Evolutionary conservation across 176 grass and related monocot species (phyloP).

Genomic region (Oryza longistaminata): DNA sequence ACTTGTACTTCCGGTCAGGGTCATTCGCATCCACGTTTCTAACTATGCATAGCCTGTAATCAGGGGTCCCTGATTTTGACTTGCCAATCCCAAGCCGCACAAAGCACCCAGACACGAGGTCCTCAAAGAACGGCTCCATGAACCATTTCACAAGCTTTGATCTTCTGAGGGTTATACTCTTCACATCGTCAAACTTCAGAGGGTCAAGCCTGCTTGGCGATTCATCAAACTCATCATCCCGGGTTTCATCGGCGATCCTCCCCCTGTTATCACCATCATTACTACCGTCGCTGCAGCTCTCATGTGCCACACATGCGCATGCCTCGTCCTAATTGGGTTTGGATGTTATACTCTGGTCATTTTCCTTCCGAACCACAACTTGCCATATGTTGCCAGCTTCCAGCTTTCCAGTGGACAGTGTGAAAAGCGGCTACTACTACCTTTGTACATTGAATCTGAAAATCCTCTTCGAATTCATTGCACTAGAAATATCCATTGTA

Average conservation of each 20-base stretch:
- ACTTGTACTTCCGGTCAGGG: constrained; percentile 66
- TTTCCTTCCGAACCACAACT: too few relatives aligned
- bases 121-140: constrained; percentile 99
- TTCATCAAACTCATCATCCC: constrained; percentile 80
- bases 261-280: constrained; percentile 54
- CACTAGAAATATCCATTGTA: too few relatives aligned
- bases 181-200: constrained; percentile 81
- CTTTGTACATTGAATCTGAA: too few relatives aligned
- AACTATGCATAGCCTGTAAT: constrained; percentile 87
- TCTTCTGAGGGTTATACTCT: constrained; percentile 76
- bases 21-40: constrained; percentile 82
- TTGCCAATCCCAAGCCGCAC: constrained; percentile 87
- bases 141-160: constrained; percentile 93
- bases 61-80: constrained; percentile 57
- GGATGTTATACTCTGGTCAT: too few relatives aligned
- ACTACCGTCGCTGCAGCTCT: constrained; percentile 44
- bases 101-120: constrained; percentile 71
- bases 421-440: too few relatives aligned
- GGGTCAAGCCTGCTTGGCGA: constrained; percentile 58
- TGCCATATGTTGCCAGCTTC: too few relatives aligned
- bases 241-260: constrained; percentile 47
- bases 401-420: too few relatives aligned
- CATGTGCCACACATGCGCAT: too few relatives aligned
- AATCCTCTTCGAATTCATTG: too few relatives aligned
- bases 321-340: rapidly evolving